Evolutionary conservation across 2,329 filamentous ascomycete species (phyloP), one percentile per base, ranked within the genome.

Genomic region (Davidsoniella neocaledoniae): DNA sequence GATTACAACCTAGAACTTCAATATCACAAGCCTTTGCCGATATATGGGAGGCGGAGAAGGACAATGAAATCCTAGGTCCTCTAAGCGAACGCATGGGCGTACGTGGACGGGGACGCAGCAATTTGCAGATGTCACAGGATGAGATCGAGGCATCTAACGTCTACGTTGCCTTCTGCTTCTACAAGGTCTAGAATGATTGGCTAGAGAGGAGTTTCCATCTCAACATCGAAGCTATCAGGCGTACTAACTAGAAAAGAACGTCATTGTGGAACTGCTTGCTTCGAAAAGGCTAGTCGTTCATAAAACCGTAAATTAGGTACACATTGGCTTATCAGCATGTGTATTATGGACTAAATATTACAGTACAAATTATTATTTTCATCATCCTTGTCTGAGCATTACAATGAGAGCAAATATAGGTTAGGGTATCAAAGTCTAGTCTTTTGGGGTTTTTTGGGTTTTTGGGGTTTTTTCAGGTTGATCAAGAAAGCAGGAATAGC

Each of bases 41-140:
- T 56, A 83, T 98, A 26, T 96, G 90, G 86, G 79, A 86, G 55
- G 76, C 86, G 19, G 88, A 96, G 64, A 91, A 90, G 66, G 81
- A 93, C 54, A 86, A 95, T 59, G 71, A 73, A 0, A 77, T 84
- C 29, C 66, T 98, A 38, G 87, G 88, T 0, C 80, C 83, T 17
- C 64, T 98, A 58, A 94, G 86, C 57, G 88, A 95, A 68, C 77
- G 88, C n/a, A 98, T 98, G 91, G 83, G 84, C 1, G 91, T 98
- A 4, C 73, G 86, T 36, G 83, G 81, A 58, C 73, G 83, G 33
- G 74, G 75, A 17, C 74, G 77, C 8, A 77, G 76, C 5, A 77
- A 58, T 14, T 66, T 95, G 56, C 63, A 83, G 43, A 85, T 95
- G 46, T 82, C 77, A 1, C 73, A 82, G 10, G 84, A 94, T 61